These are phyloP conservation scores for Trichoderma semiorbis DNA, from an alignment of 2,329 filamentous ascomycete genomes.

Conservation along the genomic window DNA sequence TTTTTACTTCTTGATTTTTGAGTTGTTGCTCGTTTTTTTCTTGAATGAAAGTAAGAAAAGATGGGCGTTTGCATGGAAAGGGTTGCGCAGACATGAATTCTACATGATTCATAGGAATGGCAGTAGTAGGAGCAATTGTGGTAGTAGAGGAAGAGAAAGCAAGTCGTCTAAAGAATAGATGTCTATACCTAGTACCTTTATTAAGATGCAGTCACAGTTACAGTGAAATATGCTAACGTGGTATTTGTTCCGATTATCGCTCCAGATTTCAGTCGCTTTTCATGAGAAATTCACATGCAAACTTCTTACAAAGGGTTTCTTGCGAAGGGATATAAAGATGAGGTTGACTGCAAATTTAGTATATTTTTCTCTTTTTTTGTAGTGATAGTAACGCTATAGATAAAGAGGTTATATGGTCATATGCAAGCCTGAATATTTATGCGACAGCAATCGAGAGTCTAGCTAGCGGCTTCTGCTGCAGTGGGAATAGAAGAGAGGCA, in stretches of 20 bases:
- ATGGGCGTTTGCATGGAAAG: constrained; percentile 1
- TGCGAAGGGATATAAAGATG: neutral
- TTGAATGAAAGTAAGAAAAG: constrained; percentile 4
- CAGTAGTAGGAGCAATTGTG: neutral
- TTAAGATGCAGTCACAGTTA: neutral
- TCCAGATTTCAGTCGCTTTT: neutral
- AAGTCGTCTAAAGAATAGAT: neutral
- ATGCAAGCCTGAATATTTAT: neutral
- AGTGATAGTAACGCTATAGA: neutral
- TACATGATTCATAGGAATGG: neutral
- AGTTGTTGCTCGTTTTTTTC: neutral
- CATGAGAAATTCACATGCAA: neutral
- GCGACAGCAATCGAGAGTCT: neutral
- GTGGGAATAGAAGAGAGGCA: neutral
- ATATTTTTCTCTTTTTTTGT: neutral
- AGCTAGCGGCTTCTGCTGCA: neutral
- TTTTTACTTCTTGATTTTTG: neutral
- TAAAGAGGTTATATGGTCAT: neutral
- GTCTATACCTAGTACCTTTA: neutral
- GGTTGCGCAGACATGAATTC: neutral
- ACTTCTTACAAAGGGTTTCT: neutral
- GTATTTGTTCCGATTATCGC: neutral
- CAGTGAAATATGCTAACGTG: neutral
- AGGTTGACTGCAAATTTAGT: neutral
- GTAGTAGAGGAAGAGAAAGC: neutral